Evolutionary conservation across 2,329 filamentous ascomycete genomes (phyloP), one percentile per base, ranked within the genome.

Genomic region (Tolypocladium endophyticum): DNA sequence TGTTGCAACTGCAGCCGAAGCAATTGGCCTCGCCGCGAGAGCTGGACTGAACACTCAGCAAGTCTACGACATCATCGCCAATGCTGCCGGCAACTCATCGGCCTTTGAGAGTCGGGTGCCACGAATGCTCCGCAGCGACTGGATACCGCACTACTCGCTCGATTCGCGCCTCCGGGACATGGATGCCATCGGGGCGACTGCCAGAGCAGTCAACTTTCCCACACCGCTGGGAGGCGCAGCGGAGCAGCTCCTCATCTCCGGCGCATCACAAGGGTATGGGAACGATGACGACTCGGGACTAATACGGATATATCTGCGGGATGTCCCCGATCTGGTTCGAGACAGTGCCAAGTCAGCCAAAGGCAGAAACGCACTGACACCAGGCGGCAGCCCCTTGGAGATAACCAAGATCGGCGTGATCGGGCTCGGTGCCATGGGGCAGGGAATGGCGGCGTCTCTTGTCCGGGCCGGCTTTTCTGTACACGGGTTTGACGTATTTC

Each of bases 31-130:
- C 30, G 80, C 80, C 2, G 77, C 78, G 16, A 72, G 73, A 33
- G 64, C 79, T 11, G 79, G 79, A 0, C 66, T 83, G 23, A 74
- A 81, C 60, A 72, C 72, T 0, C 66, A 65, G 25, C 67, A 68
- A 60, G 66, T 70, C 0, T 72, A 70, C 59, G 59, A 69, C 14
- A 66, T 68, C 55, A 70, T 72, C 38, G 63, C 57, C 25, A 67
- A 65, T 38, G 67, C 69, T 2, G 69, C 69, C 2, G 70, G 70
- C 8, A 67, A 61, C 39, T 79, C 77, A 64, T 83, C 79, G 75
- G 82, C 84, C 73, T 84, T 83, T 71, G 78, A 80, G 65, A 80
- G 83, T 64, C 72, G 81, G n/a, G 79, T 76, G 18, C 77, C 78
- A 47, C 78, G 79, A 65, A 79, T 82, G 72, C 68, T 85, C 45